Percentiles rank a stretch among this genome's conserved stretches.
Evolutionary conservation across 345 rosid species (phyloP).

Genomic region (Gossypioides kirkii): DNA sequence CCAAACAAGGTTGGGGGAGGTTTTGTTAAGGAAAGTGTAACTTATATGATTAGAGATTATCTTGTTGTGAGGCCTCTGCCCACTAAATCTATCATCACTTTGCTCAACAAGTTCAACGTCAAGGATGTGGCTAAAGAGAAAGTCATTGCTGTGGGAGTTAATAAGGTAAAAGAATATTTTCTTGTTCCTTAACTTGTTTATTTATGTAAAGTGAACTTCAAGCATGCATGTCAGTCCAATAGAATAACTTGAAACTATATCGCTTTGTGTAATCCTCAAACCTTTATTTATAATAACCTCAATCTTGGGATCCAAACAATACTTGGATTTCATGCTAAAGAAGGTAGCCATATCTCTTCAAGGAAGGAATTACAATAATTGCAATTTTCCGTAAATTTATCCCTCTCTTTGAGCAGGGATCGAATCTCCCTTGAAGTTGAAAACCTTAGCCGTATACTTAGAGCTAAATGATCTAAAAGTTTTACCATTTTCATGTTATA

Average conservation of each 20-base stretch:
- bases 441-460: too few species aligned
- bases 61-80: slow-evolving; percentile 28
- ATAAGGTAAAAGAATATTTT: neutral
- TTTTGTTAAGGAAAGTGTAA: slow-evolving; percentile 27
- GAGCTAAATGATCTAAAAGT: too few species aligned
- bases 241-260: too few species aligned
- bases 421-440: too few species aligned
- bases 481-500: too few species aligned
- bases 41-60: slow-evolving; percentile 33
- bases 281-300: neutral
- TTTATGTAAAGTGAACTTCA: neutral
- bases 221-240: too few species aligned
- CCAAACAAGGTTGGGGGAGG: slow-evolving; percentile 16
- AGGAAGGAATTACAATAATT: too few species aligned
- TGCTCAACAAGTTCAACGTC: slow-evolving; percentile 20
- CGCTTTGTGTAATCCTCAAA: neutral
- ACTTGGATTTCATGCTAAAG: too few species aligned
- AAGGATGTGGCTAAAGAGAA: neutral
- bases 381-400: too few species aligned
- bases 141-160: neutral
- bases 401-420: too few species aligned
- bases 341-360: too few species aligned
- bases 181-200: neutral
- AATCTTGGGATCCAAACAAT: neutral
- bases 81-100: slow-evolving; percentile 15